Percentiles rank a stretch among this genome's conserved stretches.
Evolutionary conservation across 2,329 filamentous ascomycete genomes (phyloP).

Genomic region (Trichoderma atrobrunneum): DNA sequence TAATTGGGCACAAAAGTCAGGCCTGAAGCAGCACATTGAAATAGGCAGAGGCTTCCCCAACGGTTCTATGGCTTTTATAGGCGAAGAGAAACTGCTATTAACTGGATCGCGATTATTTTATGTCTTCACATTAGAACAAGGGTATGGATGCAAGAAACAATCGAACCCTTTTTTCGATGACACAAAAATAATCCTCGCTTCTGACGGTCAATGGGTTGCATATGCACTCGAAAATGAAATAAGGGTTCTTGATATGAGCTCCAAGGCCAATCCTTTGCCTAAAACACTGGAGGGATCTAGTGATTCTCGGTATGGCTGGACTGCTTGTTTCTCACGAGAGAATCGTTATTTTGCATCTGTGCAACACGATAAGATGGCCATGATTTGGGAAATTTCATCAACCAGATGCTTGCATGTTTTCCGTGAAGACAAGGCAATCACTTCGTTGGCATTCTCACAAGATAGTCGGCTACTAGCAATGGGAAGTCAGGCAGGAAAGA

Average conservation of each 20-base stretch:
- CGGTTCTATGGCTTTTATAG: not conserved
- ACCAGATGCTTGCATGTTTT: not conserved
- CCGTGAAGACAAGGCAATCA: too few species aligned
- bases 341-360: not conserved
- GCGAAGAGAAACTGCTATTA: too few species aligned
- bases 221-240: too few species aligned
- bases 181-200: too few species aligned
- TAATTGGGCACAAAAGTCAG: not conserved
- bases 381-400: not conserved
- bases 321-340: not conserved
- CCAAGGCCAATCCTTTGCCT: not conserved
- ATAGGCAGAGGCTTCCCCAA: fast-evolving
- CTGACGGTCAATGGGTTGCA: too few species aligned
- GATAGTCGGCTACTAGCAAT: not conserved
- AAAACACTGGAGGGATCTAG: too few species aligned
- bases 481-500: not conserved
- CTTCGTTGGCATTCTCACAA: not conserved
- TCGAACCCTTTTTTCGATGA: too few species aligned
- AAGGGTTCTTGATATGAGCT: not conserved
- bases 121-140: too few species aligned
- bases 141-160: too few species aligned
- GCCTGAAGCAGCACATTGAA: too few species aligned
- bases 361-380: fast-evolving
- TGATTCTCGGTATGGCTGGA: too few species aligned
- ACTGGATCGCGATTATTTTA: too few species aligned